Conservation (phyloP, 2,329 filamentous ascomycete genomes). For the Fusarium foetens region DNA sequence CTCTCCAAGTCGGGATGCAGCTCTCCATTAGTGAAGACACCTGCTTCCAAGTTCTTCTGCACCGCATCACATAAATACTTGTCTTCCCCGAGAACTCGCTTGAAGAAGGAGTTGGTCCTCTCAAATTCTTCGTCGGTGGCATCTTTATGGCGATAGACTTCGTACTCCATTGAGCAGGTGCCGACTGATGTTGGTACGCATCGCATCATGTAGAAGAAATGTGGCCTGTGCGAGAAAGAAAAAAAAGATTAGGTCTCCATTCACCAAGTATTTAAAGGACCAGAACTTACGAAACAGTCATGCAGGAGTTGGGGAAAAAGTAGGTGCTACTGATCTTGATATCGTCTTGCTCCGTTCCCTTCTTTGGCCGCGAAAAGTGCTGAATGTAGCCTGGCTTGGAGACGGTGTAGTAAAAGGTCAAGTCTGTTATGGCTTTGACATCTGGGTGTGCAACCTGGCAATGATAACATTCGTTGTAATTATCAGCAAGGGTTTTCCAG, state of each 20-base stretch:
- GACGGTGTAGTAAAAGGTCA: not conserved
- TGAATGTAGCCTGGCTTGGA: slow-evolving; percentile 32
- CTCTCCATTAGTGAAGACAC: slow-evolving; percentile 53
- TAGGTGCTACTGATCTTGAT: slow-evolving; percentile 23
- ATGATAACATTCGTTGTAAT: slow-evolving; percentile 65
- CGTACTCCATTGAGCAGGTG: slow-evolving; percentile 31
- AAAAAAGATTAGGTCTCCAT: not conserved
- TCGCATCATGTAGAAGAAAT: slow-evolving; percentile 34
- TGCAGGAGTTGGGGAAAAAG: slow-evolving; percentile 30
- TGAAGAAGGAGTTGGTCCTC: slow-evolving; percentile 66
- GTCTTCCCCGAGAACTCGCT: slow-evolving; percentile 67
- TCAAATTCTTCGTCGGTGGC: slow-evolving; percentile 66
- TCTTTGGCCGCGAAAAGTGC: slow-evolving; percentile 7
- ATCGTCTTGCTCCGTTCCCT: not conserved
- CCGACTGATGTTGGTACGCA: slow-evolving; percentile 26
- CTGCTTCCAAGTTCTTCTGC: slow-evolving; percentile 69
- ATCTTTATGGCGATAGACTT: slow-evolving; percentile 69
- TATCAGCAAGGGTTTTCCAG: slow-evolving; percentile 69
- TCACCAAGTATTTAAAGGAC: rapidly evolving
- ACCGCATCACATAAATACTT: slow-evolving; percentile 68
- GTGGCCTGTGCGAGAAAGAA: not conserved
- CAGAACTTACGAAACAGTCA: slow-evolving; percentile 27
- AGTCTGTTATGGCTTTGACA: slow-evolving; percentile 3
- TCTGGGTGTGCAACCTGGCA: slow-evolving; percentile 30
- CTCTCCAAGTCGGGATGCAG: slow-evolving; percentile 6